phyloP scores from a whole-genome alignment of 2,329 filamentous ascomycete genomes.

The Aspergillus arachidicola region DNA sequence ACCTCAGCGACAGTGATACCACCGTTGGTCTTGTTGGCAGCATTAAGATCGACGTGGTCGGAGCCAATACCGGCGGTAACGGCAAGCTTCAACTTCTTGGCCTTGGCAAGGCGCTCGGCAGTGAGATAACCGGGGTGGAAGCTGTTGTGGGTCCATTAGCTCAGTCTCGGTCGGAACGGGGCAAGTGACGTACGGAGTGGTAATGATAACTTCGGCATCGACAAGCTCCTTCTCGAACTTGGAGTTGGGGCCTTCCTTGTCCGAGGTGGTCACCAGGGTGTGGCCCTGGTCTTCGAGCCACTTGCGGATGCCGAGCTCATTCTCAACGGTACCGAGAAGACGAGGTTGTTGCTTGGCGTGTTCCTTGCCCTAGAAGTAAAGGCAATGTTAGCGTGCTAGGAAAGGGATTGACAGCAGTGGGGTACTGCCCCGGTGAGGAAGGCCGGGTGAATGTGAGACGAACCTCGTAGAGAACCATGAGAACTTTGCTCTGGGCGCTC shows the following conservation, averaged over 20 bases:
- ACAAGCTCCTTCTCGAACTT: slow-evolving; percentile 94
- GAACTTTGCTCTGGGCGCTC: slow-evolving; percentile 86
- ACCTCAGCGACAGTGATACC: slow-evolving; percentile 97
- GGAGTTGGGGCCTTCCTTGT: slow-evolving; percentile 94
- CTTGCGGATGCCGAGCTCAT: slow-evolving; percentile 94
- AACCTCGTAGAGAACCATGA: slow-evolving; percentile 91
- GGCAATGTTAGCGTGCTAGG: neutral
- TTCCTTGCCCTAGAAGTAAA: slow-evolving; percentile 62
- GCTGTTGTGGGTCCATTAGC: slow-evolving; percentile 48
- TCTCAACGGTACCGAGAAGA: slow-evolving; percentile 93
- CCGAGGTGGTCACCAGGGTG: slow-evolving; percentile 93
- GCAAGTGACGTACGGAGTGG: slow-evolving; percentile 72
- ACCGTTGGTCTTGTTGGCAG: slow-evolving; percentile 97
- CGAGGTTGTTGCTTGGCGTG: slow-evolving; percentile 87
- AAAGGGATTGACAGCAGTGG: too few species aligned
- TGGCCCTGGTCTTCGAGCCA: slow-evolving; percentile 98
- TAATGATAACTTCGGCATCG: slow-evolving; percentile 98
- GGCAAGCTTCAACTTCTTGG: slow-evolving; percentile 98
- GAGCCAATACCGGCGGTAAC: slow-evolving; percentile 97
- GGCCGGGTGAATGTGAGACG: slow-evolving; percentile 37
- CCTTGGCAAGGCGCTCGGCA: slow-evolving; percentile 92
- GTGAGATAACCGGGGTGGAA: slow-evolving; percentile 99
- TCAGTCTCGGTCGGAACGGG: neutral
- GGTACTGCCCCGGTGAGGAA: slow-evolving; percentile 8
- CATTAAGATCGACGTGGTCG: slow-evolving; percentile 96